Evolutionary conservation across 2,329 filamentous ascomycete species (phyloP).

Genomic region (Diaporthe sp.): DNA sequence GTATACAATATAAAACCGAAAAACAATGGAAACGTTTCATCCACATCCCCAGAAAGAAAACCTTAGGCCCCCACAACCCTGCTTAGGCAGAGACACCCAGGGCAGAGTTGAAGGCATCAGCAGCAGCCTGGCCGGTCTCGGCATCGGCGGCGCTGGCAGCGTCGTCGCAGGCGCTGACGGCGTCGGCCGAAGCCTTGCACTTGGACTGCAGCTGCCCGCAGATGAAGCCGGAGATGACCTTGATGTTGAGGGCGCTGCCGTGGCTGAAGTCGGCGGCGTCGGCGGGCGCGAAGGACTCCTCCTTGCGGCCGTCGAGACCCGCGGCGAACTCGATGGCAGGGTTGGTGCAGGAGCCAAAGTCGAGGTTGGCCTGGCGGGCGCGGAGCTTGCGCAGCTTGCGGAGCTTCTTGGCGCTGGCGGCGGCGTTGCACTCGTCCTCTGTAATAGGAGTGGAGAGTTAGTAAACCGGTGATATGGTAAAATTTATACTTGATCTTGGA

Average conservation of each 20-base stretch:
- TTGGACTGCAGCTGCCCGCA: conserved; percentile 48
- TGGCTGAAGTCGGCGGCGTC: conserved; percentile 59
- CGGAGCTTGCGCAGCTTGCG: conserved; percentile 40
- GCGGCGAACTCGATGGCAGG: conserved; percentile 60
- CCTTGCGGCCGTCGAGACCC: conserved; percentile 59
- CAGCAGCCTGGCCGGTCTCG: conserved; percentile 48
- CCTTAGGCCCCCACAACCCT: conserved; percentile 19
- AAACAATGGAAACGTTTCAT: neutral
- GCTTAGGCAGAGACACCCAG: conserved; percentile 44
- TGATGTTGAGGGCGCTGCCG: conserved; percentile 56
- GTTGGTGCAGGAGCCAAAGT: conserved; percentile 59
- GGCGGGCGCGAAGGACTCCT: conserved; percentile 52
- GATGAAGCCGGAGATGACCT: conserved; percentile 51
- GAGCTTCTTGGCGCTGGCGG: conserved; percentile 38
- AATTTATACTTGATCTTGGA: neutral
- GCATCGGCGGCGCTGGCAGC: conserved; percentile 46
- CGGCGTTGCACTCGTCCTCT: conserved; percentile 49
- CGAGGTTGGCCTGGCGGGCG: conserved; percentile 41
- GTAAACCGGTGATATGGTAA: neutral
- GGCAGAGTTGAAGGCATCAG: conserved; percentile 52
- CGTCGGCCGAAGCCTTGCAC: conserved; percentile 46
- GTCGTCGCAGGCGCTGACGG: conserved; percentile 46
- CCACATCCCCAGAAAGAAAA: neutral
- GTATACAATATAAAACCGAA: neutral
- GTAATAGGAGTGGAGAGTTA: neutral